Evolutionary conservation across 495 filamentous ascomycete species (phyloP), one percentile per base, ranked within the genome.

Genomic region (Trichoderma asperelloides): DNA sequence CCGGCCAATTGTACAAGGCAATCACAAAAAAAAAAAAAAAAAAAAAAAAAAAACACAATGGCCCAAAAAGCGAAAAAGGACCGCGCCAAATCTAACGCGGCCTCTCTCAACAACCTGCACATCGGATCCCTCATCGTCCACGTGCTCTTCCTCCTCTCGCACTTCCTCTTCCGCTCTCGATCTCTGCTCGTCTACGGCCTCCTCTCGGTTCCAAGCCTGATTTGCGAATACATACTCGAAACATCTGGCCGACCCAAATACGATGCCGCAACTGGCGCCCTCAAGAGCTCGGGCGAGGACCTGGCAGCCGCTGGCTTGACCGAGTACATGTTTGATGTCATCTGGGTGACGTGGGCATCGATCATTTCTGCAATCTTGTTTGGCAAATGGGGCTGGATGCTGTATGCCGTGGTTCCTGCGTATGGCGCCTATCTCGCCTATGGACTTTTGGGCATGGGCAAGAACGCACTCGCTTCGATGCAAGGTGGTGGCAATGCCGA

Each of bases 241-340:
- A 85, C 85, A 41, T 84, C 91, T 9, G 91, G 90, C 0, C 90
- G 95, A 8, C 95, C 95, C 11, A 85, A 77, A 64, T 92, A 88
- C 75, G 83, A 83, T 64, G 64, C 83, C 4, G 71, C 71, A 15
- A 88, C 86, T 72, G 86, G 86, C n/a, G 85, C 87, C 3, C 79
- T 98, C 51, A 86, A 86, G 69, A 85, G 81, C 16, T 81, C 89
- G 0, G 95, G 95, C 21, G 94, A 98, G 75, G 95, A 98, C 75
- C 83, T 98, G 28, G 88, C 91, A 33, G 91, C 92, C 0, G 85
- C 89, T 30, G 95, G 95, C 0, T 79, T 98, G 76, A 98, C 93
- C 9, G 95, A 98, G 77, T 98, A 93, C 78, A 91, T 97, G 89
- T 98, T 94, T 84, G 95, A 98, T 79, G 83, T 97, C 30, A 80